These are phyloP conservation scores for Stipa capillata DNA, from an alignment of 176 grass and related monocot genomes.

Conservation along the genomic window DNA sequence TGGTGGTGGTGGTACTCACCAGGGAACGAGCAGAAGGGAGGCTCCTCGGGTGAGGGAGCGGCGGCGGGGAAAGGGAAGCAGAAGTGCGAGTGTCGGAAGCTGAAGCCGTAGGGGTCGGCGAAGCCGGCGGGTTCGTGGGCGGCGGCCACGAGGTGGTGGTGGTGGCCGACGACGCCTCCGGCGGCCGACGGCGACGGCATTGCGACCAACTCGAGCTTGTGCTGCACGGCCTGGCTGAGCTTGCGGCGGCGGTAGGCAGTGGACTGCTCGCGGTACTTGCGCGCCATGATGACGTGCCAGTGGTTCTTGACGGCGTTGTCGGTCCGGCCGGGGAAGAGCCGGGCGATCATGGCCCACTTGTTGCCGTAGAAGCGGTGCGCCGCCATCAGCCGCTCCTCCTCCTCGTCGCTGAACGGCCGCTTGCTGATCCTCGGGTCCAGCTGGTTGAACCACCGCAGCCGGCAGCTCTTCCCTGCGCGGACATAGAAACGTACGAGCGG, in stretches of 20 bases:
- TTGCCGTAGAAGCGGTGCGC: constrained; percentile 87
- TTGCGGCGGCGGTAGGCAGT: constrained; percentile 69
- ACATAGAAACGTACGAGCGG: no score
- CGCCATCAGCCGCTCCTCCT: constrained; percentile 83
- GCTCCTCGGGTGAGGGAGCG: constrained; percentile 12
- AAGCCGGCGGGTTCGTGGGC: constrained; percentile 16
- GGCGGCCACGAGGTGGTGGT: neutral
- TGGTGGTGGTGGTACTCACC: constrained; percentile 29
- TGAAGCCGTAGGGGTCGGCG: constrained; percentile 19
- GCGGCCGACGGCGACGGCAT: neutral
- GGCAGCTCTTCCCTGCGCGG: constrained; percentile 76
- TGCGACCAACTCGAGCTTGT: constrained; percentile 36
- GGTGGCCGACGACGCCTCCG: neutral
- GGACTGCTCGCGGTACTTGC: constrained; percentile 83
- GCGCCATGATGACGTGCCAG: constrained; percentile 97
- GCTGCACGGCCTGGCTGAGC: constrained; percentile 64
- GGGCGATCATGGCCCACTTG: constrained; percentile 94
- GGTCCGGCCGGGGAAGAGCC: constrained; percentile 83
- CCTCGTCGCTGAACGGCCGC: constrained; percentile 65
- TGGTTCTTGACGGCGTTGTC: constrained; percentile 97
- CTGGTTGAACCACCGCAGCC: constrained; percentile 94
- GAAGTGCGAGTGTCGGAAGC: constrained; percentile 23
- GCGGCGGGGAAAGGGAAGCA: constrained; percentile 4
- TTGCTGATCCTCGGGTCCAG: constrained; percentile 86
- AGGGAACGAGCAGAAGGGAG: constrained; percentile 28